These are phyloP conservation scores for Pythium brachiatum DNA, from an alignment of 352 stramenopile genomes.

Conservation along the genomic window DNA sequence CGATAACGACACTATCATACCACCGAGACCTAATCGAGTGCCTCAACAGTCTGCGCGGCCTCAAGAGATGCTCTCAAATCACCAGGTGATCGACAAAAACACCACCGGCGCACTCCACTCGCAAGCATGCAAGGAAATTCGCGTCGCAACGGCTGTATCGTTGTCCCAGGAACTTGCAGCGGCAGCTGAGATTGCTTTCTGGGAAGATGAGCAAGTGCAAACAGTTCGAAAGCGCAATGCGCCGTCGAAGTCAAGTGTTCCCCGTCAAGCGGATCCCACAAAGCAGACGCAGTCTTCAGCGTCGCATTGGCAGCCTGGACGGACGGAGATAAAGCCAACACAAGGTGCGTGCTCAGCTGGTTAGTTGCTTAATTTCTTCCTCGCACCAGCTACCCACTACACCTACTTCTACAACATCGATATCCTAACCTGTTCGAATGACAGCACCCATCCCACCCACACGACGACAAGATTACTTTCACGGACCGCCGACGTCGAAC, in stretches of 20 bases:
- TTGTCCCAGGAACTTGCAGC: slow-evolving; percentile 24
- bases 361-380: slow-evolving; percentile 1
- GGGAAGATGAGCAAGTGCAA: slow-evolving; percentile 18
- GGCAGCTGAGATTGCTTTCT: slow-evolving; percentile 25
- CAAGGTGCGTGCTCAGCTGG: not conserved
- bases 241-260: not conserved
- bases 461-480: not conserved
- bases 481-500: not conserved
- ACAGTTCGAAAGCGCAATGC: not conserved
- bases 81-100: not conserved
- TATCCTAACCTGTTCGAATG: slow-evolving; percentile 17
- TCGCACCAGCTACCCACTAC: not conserved
- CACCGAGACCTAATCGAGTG: too few species aligned
- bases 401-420: slow-evolving; percentile 22
- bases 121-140: not conserved
- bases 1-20: not conserved
- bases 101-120: not conserved
- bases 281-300: not conserved
- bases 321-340: not conserved
- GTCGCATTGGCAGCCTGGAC: not conserved
- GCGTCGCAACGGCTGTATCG: not conserved
- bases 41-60: too few species aligned
- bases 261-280: not conserved
- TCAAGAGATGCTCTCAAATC: too few species aligned
- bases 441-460: not conserved